Percentiles rank a stretch among this genome's conserved stretches.
Evolutionary conservation across 192 early-diverging fungal species (phyloP).

Genomic region (Podila clonocystis): DNA sequence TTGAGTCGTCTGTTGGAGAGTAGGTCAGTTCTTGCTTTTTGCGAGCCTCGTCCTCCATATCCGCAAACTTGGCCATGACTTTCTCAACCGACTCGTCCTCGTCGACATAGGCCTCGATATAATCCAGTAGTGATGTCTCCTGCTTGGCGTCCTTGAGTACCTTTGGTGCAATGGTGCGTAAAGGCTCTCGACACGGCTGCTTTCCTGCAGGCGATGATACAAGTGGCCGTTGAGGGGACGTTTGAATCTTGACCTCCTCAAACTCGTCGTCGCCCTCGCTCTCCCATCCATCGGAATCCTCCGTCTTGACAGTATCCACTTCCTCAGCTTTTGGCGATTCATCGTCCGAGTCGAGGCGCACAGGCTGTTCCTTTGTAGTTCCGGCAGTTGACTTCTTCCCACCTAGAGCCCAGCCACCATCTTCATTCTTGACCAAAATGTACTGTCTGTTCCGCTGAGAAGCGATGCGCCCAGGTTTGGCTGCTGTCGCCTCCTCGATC

Average conservation of each 20-base stretch:
- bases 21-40: neutral
- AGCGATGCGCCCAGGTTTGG: slow-evolving; percentile 72
- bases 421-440: slow-evolving; percentile 86
- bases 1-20: neutral
- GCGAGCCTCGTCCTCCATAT: slow-evolving; percentile 38
- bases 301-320: slow-evolving; percentile 10
- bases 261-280: slow-evolving; percentile 40
- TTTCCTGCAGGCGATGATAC: neutral
- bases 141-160: neutral
- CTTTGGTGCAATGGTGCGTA: slow-evolving; percentile 1
- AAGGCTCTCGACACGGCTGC: neutral
- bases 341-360: slow-evolving; percentile 49
- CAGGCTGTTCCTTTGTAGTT: slow-evolving; percentile 32
- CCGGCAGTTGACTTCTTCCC: slow-evolving; percentile 27
- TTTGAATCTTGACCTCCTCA: slow-evolving; percentile 56
- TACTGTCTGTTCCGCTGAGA: slow-evolving; percentile 86
- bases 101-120: slow-evolving; percentile 54
- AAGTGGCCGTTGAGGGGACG: neutral
- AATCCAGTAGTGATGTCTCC: slow-evolving; percentile 27
- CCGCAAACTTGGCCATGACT: slow-evolving; percentile 56
- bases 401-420: slow-evolving; percentile 76
- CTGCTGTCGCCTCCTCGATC: slow-evolving; percentile 15
- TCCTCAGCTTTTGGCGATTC: slow-evolving; percentile 43
- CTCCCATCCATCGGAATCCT: slow-evolving; percentile 2
- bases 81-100: slow-evolving; percentile 60